Conservation (phyloP, 805 yeast species). For the Candida pini region DNA sequence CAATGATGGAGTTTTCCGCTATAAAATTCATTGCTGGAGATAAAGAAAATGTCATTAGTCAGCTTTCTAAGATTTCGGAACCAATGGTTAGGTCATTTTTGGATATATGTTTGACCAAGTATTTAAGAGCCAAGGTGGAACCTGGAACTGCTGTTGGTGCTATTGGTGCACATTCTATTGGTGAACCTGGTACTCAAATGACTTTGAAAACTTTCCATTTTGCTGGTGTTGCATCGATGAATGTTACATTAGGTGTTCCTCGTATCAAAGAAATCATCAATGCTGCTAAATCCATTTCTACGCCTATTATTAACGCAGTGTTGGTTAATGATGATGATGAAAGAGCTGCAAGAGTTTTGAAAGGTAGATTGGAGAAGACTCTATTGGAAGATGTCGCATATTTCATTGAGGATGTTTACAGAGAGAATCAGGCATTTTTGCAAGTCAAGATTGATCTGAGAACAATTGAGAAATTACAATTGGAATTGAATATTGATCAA, state of each 20-base stretch:
- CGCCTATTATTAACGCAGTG: slow-evolving; percentile 94
- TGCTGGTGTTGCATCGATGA: slow-evolving; percentile 99
- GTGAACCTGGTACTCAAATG: slow-evolving; percentile 99
- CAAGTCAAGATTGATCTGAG: slow-evolving; percentile 76
- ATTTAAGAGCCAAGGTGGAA: slow-evolving; percentile 86
- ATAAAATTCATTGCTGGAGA: slow-evolving; percentile 8
- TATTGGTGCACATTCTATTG: slow-evolving; percentile 97
- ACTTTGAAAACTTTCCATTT: slow-evolving; percentile 74
- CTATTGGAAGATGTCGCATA: slow-evolving; percentile 77
- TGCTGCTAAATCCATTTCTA: slow-evolving; percentile 90
- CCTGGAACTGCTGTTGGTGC: slow-evolving; percentile 99
- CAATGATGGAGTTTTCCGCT: slow-evolving; percentile 26
- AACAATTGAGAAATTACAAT: slow-evolving; percentile 83
- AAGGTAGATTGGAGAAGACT: slow-evolving; percentile 95
- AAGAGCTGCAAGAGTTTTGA: slow-evolving; percentile 97
- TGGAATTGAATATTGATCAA: slow-evolving; percentile 81
- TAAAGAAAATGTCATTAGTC: slow-evolving; percentile 48
- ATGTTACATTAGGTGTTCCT: slow-evolving; percentile 97
- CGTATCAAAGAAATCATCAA: slow-evolving; percentile 98
- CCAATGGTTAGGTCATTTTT: slow-evolving; percentile 60
- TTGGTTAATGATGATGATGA: slow-evolving; percentile 91
- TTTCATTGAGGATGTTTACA: slow-evolving; percentile 91
- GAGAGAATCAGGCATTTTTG: slow-evolving; percentile 68
- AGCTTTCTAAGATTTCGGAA: slow-evolving; percentile 61
- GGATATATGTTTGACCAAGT: slow-evolving; percentile 72